phyloP scores from a whole-genome alignment of 2,329 filamentous ascomycete genomes.

The Dothideomycetes sp. region DNA sequence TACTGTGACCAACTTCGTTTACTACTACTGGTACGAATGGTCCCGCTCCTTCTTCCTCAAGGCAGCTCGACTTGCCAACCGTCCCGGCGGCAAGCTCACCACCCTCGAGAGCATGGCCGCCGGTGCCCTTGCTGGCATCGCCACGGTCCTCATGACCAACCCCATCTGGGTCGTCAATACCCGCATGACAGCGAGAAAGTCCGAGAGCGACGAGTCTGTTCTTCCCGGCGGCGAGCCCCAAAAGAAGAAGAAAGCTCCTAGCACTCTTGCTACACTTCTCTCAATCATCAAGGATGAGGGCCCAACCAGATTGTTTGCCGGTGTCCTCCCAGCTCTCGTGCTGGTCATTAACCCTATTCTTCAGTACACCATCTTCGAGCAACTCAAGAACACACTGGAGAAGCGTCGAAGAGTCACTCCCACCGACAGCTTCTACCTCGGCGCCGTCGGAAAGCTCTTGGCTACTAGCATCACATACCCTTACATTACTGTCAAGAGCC shows the following conservation, averaged over 20 bases:
- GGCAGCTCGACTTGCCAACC: constrained; percentile 9
- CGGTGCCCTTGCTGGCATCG: constrained; percentile 83
- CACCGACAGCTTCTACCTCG: constrained; percentile 78
- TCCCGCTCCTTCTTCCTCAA: constrained; percentile 55
- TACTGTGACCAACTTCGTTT: constrained; percentile 97
- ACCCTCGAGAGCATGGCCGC: constrained; percentile 92
- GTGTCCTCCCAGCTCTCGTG: constrained; percentile 83
- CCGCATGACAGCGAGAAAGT: constrained; percentile 84
- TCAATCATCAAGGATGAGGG: constrained; percentile 76
- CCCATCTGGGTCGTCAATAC: constrained; percentile 99
- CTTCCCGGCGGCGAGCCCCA: constrained; percentile 23
- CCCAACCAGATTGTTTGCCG: constrained; percentile 73
- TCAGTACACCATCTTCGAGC: constrained; percentile 97
- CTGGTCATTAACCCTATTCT: constrained; percentile 97
- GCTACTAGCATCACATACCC: constrained; percentile 93
- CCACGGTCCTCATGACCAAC: constrained; percentile 92
- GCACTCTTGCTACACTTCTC: constrained; percentile 71
- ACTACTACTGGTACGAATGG: constrained; percentile 99
- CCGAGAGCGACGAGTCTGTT: constrained; percentile 32
- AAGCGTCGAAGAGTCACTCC: constrained; percentile 67
- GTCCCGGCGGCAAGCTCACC: constrained; percentile 48
- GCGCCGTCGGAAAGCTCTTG: constrained; percentile 86
- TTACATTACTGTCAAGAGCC: constrained; percentile 97
- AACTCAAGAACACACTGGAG: constrained; percentile 87
- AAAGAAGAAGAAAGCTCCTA: constrained; percentile 45